Evolutionary conservation across 2,329 filamentous ascomycete species (phyloP).

Genomic region (Aspergillus alliaceus): DNA sequence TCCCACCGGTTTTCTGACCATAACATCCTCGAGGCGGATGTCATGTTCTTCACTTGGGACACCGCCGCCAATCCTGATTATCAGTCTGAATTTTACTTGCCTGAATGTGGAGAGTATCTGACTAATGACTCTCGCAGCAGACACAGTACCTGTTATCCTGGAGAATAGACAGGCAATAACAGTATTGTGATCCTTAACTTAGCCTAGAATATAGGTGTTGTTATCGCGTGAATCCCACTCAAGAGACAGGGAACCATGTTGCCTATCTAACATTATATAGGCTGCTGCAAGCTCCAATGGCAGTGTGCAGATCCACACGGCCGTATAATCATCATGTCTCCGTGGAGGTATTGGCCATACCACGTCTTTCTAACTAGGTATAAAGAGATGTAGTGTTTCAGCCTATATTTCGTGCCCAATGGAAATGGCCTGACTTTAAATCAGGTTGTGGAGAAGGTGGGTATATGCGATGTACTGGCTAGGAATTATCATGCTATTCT

Average conservation of each 20-base stretch:
- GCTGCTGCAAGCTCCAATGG: not conserved
- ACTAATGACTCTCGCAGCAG: too few species aligned
- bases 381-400: too few species aligned
- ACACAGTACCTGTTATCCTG: too few species aligned
- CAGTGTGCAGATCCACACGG: slow-evolving; percentile 1
- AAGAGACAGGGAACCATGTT: not conserved
- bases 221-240: not conserved
- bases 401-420: too few species aligned
- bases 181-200: not conserved
- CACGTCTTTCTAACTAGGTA: too few species aligned
- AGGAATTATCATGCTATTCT: too few species aligned
- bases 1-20: slow-evolving; percentile 5
- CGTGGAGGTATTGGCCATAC: too few species aligned
- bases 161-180: not conserved
- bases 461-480: too few species aligned
- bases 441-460: too few species aligned
- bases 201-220: not conserved
- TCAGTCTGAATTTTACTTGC: not conserved
- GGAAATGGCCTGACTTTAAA: too few species aligned
- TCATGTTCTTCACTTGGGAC: slow-evolving; percentile 6
- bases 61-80: slow-evolving; percentile 17
- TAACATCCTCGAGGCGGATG: slow-evolving; percentile 20
- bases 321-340: too few species aligned
- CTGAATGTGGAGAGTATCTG: too few species aligned
- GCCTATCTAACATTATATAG: not conserved